Percentiles rank a stretch among this genome's conserved stretches.
Conservation (phyloP, 106 monocot species). For the Amphibolis antarctica region DNA sequence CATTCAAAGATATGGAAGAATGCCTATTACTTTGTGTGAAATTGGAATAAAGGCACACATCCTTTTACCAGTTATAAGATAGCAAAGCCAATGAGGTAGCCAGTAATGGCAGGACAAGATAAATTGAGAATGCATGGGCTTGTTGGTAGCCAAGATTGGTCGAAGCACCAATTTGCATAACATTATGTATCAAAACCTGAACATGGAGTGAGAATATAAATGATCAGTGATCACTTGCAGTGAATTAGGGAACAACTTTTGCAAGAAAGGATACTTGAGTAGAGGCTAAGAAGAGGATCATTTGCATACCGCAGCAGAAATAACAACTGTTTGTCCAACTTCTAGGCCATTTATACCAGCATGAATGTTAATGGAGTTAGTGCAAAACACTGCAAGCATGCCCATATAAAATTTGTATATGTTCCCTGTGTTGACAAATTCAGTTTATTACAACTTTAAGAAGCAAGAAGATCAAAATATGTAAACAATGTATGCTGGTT, state of each 20-base stretch:
- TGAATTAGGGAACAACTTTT: neutral
- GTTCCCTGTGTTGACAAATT: conserved; percentile 39
- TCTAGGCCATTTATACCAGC: conserved; percentile 93
- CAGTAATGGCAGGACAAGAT: conserved; percentile 61
- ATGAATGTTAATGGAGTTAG: conserved; percentile 89
- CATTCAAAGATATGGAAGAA: neutral
- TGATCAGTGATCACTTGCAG: neutral
- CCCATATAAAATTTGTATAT: conserved; percentile 94
- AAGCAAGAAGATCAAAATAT: neutral
- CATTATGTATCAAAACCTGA: conserved; percentile 88
- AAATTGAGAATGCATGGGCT: conserved; percentile 94
- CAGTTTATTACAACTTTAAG: neutral
- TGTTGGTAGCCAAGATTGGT: conserved; percentile 58
- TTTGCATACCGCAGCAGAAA: conserved; percentile 78
- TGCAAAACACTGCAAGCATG: conserved; percentile 83
- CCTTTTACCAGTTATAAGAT: conserved; percentile 74
- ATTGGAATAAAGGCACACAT: neutral
- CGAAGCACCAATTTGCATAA: conserved; percentile 94
- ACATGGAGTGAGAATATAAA: neutral
- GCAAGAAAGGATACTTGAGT: neutral
- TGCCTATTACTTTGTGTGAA: neutral
- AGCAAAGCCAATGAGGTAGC: conserved; percentile 85
- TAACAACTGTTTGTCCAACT: conserved; percentile 88
- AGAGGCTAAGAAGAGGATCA: neutral
- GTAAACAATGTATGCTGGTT: neutral